These are phyloP conservation scores for Bipolaris sorokiniana DNA, from an alignment of 2,329 filamentous ascomycete species.

Conservation along the genomic window DNA sequence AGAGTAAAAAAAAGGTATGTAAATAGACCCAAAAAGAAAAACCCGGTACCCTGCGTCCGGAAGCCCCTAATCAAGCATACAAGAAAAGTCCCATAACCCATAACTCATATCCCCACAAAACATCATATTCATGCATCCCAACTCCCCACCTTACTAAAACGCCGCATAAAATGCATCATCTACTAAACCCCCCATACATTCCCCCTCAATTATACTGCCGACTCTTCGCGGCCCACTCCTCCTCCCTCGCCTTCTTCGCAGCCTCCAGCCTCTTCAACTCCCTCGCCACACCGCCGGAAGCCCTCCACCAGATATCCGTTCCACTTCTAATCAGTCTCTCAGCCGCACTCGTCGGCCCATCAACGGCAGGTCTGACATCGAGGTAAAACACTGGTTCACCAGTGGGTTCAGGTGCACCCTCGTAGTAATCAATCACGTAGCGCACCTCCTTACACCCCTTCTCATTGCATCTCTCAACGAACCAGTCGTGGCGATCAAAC, in stretches of 20 bases:
- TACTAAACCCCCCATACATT: background rate
- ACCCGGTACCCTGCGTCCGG: too few species aligned
- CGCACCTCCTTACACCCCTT: slow-evolving; percentile 77
- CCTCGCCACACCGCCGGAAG: slow-evolving; percentile 72
- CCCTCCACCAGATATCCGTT: slow-evolving; percentile 92
- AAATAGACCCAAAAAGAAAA: background rate
- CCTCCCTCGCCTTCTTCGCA: slow-evolving; percentile 39
- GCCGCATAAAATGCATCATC: background rate
- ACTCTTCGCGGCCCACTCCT: slow-evolving; percentile 27
- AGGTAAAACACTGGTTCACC: slow-evolving; percentile 96
- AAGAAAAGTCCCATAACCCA: background rate
- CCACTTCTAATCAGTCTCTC: slow-evolving; percentile 89
- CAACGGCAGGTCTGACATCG: slow-evolving; percentile 87
- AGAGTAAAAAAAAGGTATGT: background rate
- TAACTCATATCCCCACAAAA: background rate
- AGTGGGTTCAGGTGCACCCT: slow-evolving; percentile 77
- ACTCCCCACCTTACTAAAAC: background rate
- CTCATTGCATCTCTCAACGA: slow-evolving; percentile 73
- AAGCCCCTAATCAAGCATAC: too few species aligned
- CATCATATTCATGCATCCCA: background rate
- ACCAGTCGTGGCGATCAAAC: slow-evolving; percentile 98
- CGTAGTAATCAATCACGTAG: slow-evolving; percentile 98
- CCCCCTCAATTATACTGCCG: slow-evolving; percentile 37
- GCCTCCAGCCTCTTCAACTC: slow-evolving; percentile 50
- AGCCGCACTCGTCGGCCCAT: slow-evolving; percentile 77